These are phyloP conservation scores for Candolleomyces aberdarensis DNA, from an alignment of 768 basidiomycete genomes.

Conservation along the genomic window DNA sequence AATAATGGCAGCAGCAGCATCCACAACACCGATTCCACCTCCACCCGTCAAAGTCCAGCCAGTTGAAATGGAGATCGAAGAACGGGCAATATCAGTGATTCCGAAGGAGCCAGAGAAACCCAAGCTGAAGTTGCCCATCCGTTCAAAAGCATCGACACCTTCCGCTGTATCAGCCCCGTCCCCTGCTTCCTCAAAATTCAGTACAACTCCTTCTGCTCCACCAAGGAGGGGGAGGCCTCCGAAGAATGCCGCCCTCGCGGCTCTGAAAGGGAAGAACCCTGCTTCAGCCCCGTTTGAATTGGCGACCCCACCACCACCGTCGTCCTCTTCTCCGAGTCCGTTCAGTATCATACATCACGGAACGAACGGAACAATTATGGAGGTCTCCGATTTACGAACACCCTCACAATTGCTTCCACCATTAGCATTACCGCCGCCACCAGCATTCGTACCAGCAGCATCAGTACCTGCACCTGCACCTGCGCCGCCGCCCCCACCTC, in stretches of 20 bases:
- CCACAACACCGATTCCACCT: too few species aligned
- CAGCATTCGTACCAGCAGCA: background rate
- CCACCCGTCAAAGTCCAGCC: too few species aligned
- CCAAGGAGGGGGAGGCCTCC: background rate
- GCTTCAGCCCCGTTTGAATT: background rate
- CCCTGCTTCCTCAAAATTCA: background rate
- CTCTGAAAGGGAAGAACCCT: background rate
- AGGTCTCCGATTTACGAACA: background rate
- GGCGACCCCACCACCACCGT: slow-evolving; percentile 2
- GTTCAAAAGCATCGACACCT: background rate
- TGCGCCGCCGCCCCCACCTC: background rate
- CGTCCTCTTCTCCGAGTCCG: background rate
- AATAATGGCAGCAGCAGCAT: too few species aligned
- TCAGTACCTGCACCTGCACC: too few species aligned
- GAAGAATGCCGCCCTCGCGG: background rate
- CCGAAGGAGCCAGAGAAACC: background rate
- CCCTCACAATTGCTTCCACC: background rate
- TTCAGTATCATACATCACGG: background rate
- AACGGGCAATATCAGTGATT: too few species aligned
- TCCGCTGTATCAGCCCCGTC: background rate
- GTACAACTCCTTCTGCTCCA: background rate
- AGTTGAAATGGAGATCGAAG: too few species aligned
- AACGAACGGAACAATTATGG: background rate
- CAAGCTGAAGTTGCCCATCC: background rate
- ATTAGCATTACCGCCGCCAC: background rate